These are phyloP conservation scores for Cercophora sp. DNA, from an alignment of 495 filamentous ascomycete genomes.

Conservation along the genomic window DNA sequence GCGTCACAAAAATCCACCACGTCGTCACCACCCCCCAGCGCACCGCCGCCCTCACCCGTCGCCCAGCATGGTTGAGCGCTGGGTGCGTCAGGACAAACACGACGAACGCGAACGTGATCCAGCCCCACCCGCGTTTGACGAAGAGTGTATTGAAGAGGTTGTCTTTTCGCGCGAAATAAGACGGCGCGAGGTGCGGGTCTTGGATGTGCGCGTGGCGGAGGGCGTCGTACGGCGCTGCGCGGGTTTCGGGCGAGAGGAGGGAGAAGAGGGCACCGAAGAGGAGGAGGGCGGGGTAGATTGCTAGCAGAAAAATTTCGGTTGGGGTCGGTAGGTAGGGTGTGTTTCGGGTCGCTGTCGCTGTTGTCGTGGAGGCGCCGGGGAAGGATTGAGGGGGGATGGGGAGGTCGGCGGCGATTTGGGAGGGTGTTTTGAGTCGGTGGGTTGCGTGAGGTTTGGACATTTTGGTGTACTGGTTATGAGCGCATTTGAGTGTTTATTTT, in stretches of 20 bases:
- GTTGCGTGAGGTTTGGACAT: background rate
- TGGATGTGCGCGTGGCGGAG: slow-evolving; percentile 51
- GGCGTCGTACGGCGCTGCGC: slow-evolving; percentile 53
- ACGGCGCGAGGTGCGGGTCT: slow-evolving; percentile 56
- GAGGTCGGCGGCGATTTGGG: slow-evolving; percentile 4
- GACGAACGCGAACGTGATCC: slow-evolving; percentile 67
- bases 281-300: slow-evolving; percentile 72
- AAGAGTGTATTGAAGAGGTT: slow-evolving; percentile 90
- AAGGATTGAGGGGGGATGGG: background rate
- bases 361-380: background rate
- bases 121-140: slow-evolving; percentile 92
- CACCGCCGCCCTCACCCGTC: slow-evolving; percentile 48
- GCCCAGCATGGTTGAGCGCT: slow-evolving; percentile 29
- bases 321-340: slow-evolving; percentile 56
- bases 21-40: slow-evolving; percentile 68
- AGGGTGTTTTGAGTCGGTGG: slow-evolving; percentile 12
- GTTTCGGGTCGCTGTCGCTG: slow-evolving; percentile 23
- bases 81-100: slow-evolving; percentile 60
- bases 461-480: too few relatives aligned
- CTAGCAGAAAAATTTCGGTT: slow-evolving; percentile 57
- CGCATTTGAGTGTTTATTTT: too few relatives aligned
- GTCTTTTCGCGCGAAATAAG: slow-evolving; percentile 87
- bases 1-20: slow-evolving; percentile 78
- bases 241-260: slow-evolving; percentile 66
- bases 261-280: slow-evolving; percentile 76